These are phyloP conservation scores for Aspergillus pseudoglaucus DNA, from an alignment of 2,329 filamentous ascomycete genomes.

Conservation along the genomic window DNA sequence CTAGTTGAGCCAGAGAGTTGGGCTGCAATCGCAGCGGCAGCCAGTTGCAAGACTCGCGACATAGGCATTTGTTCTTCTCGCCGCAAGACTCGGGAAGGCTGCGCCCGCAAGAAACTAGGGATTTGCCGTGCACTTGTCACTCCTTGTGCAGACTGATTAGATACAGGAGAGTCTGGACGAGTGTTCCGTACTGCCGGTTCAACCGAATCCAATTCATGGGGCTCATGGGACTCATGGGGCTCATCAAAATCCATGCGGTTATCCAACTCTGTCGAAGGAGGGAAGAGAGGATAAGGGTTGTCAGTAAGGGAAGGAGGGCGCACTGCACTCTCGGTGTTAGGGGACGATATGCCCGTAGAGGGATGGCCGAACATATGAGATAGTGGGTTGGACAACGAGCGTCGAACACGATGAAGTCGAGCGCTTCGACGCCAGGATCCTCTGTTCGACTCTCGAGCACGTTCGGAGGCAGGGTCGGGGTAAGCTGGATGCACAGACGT, in stretches of 20 bases:
- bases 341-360: slow-evolving; percentile 17
- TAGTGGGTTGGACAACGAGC: slow-evolving; percentile 39
- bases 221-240: slow-evolving; percentile 9
- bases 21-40: slow-evolving; percentile 58
- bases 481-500: slow-evolving; percentile 19
- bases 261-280: slow-evolving; percentile 33
- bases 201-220: slow-evolving; percentile 38
- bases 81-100: slow-evolving; percentile 47
- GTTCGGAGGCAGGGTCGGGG: slow-evolving; percentile 20
- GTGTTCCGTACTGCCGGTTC: slow-evolving; percentile 31
- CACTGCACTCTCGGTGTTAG: slow-evolving; percentile 18
- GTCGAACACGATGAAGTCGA: slow-evolving; percentile 37
- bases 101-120: slow-evolving; percentile 42
- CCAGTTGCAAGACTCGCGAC: slow-evolving; percentile 56
- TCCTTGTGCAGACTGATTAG: slow-evolving; percentile 22
- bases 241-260: slow-evolving; percentile 36
- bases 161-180: slow-evolving; percentile 20
- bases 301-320: slow-evolving; percentile 26
- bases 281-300: slow-evolving; percentile 27
- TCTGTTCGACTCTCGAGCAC: slow-evolving; percentile 22
- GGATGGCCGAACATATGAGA: slow-evolving; percentile 40
- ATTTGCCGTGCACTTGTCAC: slow-evolving; percentile 32
- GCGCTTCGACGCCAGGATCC: slow-evolving; percentile 35
- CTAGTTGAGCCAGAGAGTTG: slow-evolving; percentile 57
- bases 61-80: slow-evolving; percentile 58